Base-by-base conservation (phyloP, 768 basidiomycete species). In the Termitomyces sp. region DNA sequence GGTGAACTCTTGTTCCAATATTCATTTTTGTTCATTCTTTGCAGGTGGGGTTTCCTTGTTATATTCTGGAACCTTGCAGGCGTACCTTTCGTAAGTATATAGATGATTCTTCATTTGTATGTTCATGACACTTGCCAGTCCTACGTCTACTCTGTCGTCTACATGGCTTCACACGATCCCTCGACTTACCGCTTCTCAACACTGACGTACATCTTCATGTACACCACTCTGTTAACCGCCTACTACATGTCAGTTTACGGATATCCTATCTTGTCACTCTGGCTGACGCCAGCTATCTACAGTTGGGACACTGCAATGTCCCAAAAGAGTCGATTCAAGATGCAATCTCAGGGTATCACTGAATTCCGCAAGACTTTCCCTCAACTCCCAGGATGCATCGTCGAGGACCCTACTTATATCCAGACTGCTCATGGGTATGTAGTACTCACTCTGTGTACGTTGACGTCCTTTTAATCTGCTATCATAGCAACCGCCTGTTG, bases 31-130 rank as follows among this genome's bases (percentile, higher is more conserved):
- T 19, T 59, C 41, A 55, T 50, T 45, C 5, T 48, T 49, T 37
- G 11, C 46, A 84, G 82, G 65, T 92, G 90, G 90, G 91, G 95
- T 30, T 98, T 95, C 78, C 88, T 98, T 83, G 87, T 98, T 60
- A 97, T 97, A 66, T 98, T 98, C 76, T 97, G 95, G 95, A 93
- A 94, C 67, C 84, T 93, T 62, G 90, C 94, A 2, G 94, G 93
- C 44, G 92, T 93, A 12, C 91, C 90, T 43, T 94, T 95, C 72
- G 90, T 91, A 67, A 60, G 89, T 53, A 26, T 21, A 26, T 21
- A 14, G 22, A 24, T 21, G 11, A 24, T 32, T 14, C 1, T 44
- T 19, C 41, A 24, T n/a, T 34, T 3, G 45, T 21, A 30, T 19
- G 22, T n/a, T 28, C 26, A 15, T 2, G n/a, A 30, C 37, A 5